Base-by-base conservation (phyloP, 192 early-diverging fungal genomes). In the Coemansia sp. region DNA sequence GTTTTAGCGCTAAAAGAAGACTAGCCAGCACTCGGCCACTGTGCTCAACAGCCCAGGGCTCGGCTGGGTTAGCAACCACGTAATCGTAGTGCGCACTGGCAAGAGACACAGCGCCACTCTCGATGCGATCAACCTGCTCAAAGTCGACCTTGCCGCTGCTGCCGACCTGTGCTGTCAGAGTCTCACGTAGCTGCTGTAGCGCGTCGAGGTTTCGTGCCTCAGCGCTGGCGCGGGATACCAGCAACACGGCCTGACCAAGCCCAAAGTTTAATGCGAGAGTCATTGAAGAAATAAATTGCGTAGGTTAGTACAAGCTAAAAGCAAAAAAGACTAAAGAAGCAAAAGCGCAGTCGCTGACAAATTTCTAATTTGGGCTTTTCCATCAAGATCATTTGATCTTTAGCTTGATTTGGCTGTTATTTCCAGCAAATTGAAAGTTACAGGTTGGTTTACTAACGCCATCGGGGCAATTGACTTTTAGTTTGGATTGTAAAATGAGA, bases 121-220 rank as follows among this genome's bases (percentile, higher is more conserved):
- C 82, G 22, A 96, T 75, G 62, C 93, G 80, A 66, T 96, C 93
- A 9, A 93, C 71, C 62, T 91, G 90, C 79, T 96, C 94, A 87
- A 96, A 96, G 35, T 84, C 81, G 9, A 94, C 88, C 15, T 63
- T 76, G 5, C 87, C 91, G 17, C 66, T 32, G 32, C 74, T 82
- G 32, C 88, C 89, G 11, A 85, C 79, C 38, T 82, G 80, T 15
- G 75, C 67, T 10, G 73, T 58, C 41, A 88, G 73, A 37, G 85
- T 57, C 53, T 78, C 68, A 15, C 82, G 70, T 38, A 76, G 66
- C 80, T 68, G 57, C 68, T 82, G 75, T 45, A 77, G 63, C 1
- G 69, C 43, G 17, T 65, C 72, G 15, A 75, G 50, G 62, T 67
- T 74, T 15, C 65, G 47, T 7, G 77, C 62, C 4, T 62, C 68